These are phyloP conservation scores for Tolypocladium tropicale DNA, from an alignment of 2,329 filamentous ascomycete genomes.

Conservation along the genomic window DNA sequence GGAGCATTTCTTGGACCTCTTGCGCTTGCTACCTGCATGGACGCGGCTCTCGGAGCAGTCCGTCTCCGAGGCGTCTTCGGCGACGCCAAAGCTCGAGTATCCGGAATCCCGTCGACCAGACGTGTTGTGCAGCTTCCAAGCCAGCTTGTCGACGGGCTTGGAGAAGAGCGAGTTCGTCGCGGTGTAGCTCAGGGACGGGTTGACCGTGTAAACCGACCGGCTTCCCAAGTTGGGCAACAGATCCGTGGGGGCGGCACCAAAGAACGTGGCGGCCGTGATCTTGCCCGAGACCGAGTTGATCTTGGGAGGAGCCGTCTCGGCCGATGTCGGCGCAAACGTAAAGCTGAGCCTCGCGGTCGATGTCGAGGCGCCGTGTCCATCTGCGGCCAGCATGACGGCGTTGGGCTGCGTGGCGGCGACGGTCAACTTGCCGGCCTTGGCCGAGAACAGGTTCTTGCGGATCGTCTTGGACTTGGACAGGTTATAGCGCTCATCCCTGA, in stretches of 20 bases:
- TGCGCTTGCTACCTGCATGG: slow-evolving; percentile 8
- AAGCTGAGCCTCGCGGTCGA: slow-evolving; percentile 35
- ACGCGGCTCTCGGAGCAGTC: slow-evolving; percentile 13
- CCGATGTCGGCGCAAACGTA: slow-evolving; percentile 33
- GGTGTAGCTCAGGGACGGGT: slow-evolving; percentile 35
- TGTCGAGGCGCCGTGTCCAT: slow-evolving; percentile 31
- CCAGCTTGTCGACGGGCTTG: slow-evolving; percentile 19
- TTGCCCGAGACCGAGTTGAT: slow-evolving; percentile 39
- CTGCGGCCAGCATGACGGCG: slow-evolving; percentile 38
- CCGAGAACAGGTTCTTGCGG: slow-evolving; percentile 40
- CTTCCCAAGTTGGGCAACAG: slow-evolving; percentile 40
- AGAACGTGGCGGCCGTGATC: slow-evolving; percentile 42
- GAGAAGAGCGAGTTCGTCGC: slow-evolving; percentile 31
- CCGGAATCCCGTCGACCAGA: slow-evolving; percentile 40
- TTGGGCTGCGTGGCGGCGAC: slow-evolving; percentile 34
- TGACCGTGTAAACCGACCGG: slow-evolving; percentile 26
- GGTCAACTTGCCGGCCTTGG: slow-evolving; percentile 39
- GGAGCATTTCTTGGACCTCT: slow-evolving; percentile 16
- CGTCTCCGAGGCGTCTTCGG: slow-evolving; percentile 24
- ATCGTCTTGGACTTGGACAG: slow-evolving; percentile 41
- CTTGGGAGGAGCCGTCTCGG: slow-evolving; percentile 34
- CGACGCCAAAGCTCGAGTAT: slow-evolving; percentile 34
- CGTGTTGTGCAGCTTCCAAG: slow-evolving; percentile 30
- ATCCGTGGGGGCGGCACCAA: slow-evolving; percentile 33
- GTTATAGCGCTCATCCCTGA: slow-evolving; percentile 37